These are phyloP conservation scores for Toxicodendron radicans DNA, from an alignment of 345 rosid genomes.

Conservation along the genomic window DNA sequence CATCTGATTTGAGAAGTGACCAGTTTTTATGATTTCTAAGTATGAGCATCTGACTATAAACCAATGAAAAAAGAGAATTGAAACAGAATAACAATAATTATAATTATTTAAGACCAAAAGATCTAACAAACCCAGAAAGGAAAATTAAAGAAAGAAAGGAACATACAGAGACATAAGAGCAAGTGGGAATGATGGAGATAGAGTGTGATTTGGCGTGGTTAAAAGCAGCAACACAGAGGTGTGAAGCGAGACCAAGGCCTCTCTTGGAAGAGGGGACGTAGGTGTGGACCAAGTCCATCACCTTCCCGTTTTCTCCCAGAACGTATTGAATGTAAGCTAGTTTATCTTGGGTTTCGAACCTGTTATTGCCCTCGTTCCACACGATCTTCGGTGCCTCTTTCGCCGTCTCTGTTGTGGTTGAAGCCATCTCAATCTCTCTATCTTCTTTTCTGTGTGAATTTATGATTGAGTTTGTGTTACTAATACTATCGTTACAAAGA, in stretches of 20 bases:
- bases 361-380: constrained; percentile 49
- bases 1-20: too few species aligned
- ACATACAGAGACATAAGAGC: constrained; percentile 82
- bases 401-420: not conserved
- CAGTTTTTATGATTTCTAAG: too few species aligned
- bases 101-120: not conserved
- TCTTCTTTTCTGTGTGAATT: not conserved
- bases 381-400: constrained; percentile 49
- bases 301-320: constrained; percentile 48
- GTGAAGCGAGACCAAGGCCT: constrained; percentile 86
- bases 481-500: too few species aligned
- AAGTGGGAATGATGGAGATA: constrained; percentile 66
- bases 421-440: constrained; percentile 20
- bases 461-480: too few species aligned
- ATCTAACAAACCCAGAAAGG: not conserved
- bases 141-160: not conserved
- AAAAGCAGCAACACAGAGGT: constrained; percentile 75
- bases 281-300: constrained; percentile 78
- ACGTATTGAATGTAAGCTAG: constrained; percentile 71
- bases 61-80: too few species aligned
- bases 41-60: too few species aligned
- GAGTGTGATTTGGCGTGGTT: constrained; percentile 68
- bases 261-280: constrained; percentile 78
- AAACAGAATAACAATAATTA: not conserved
- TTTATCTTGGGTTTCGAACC: constrained; percentile 92